Percentiles rank a stretch among this genome's conserved stretches.
Evolutionary conservation across 495 filamentous ascomycete genomes (phyloP).

Genomic region (Aspergillus mulundensis): DNA sequence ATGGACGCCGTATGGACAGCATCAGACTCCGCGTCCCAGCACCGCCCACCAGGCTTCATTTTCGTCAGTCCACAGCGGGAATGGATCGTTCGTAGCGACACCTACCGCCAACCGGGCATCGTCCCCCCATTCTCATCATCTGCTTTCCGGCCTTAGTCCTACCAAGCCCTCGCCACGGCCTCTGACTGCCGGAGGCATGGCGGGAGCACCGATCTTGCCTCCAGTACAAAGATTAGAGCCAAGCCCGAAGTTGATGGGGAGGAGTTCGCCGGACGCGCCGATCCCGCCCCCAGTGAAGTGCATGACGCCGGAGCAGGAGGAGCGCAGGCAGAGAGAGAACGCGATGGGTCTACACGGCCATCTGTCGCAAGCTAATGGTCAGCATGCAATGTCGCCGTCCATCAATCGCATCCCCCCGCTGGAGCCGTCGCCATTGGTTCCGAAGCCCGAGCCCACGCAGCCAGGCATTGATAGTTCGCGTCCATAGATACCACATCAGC

Average conservation of each 20-base stretch:
- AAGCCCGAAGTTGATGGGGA: conserved; percentile 46
- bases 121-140: conserved; percentile 46
- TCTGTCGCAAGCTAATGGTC: conserved; percentile 22
- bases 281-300: conserved; percentile 44
- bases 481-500: neutral
- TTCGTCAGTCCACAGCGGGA: conserved; percentile 25
- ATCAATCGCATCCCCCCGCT: conserved; percentile 38
- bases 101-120: conserved; percentile 39
- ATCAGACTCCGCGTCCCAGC: conserved; percentile 30
- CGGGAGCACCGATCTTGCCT: conserved; percentile 44
- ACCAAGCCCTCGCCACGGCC: conserved; percentile 64
- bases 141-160: conserved; percentile 66
- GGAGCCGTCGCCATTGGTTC: conserved; percentile 26
- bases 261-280: conserved; percentile 45
- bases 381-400: conserved; percentile 33
- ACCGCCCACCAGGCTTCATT: conserved; percentile 30
- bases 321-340: conserved; percentile 41
- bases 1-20: conserved; percentile 37
- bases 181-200: conserved; percentile 41
- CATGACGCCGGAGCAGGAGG: conserved; percentile 48
- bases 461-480: neutral
- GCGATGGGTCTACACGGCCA: conserved; percentile 28
- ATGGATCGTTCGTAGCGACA: conserved; percentile 25
- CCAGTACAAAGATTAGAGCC: conserved; percentile 48
- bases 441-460: conserved; percentile 23